Evolutionary conservation across 2,329 filamentous ascomycete genomes (phyloP), one percentile per base, ranked within the genome.

Genomic region (Diaporthe citrichinensis): DNA sequence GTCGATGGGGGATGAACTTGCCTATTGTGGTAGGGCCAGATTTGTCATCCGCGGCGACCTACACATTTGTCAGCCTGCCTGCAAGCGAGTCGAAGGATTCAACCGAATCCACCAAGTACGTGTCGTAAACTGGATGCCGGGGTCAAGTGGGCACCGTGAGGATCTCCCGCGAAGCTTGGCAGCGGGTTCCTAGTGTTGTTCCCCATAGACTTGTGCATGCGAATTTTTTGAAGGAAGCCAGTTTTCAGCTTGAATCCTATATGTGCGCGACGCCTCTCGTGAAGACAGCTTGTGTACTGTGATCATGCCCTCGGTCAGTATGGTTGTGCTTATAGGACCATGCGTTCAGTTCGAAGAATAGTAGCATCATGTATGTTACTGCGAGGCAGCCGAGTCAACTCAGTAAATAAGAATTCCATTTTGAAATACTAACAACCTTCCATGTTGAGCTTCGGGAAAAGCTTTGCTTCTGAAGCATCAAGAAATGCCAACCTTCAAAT

Each of bases 51-150:
- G 31, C 23, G 44, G 28, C 20, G 23, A 28, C 12, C 23, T 51
- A 68, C 41, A 67, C 62, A 51, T 68, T 68, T 68, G 62, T 68
- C 62, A 68, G 62, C 62, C 62, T 53, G 55, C 55, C 55, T 20
- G 61, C 41, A 25, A 68, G 31, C 62, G 14, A 36, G 28, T 68
- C 20, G 62, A 68, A 53, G 62, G 31, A 53, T 53, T 53, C 62
- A 36, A 36, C 7, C 3, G 25, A 34, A 39, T 25, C 62, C 44
- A 67, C 44, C 23, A 9, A 17, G 44, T 20, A 25, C 5, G 20
- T 10, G 17, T 10, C 17, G 31, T 15, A 6, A n/a, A 20, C 28
- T 36, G 28, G 12, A 34, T n/a, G 28, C 28, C 20, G 41, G 41
- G 41, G 34, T 10, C n/a, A 57, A 28, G 23, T 39, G 36, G 36